Evolutionary conservation across 148 eudicot species (phyloP), one percentile per base, ranked within the genome.

Genomic region (Camellia japonica): DNA sequence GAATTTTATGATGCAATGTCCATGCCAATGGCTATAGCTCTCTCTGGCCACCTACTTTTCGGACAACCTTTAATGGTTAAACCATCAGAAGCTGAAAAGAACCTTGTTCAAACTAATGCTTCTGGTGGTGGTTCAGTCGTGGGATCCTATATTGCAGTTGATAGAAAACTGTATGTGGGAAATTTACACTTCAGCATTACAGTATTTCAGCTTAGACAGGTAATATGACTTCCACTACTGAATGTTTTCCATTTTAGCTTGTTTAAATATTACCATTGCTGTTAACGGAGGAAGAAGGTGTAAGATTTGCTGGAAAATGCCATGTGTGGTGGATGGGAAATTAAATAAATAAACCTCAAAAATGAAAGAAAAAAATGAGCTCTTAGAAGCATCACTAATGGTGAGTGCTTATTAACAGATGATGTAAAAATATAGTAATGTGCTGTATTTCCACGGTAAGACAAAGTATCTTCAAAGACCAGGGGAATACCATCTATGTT

Each of bases 11-110:
- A 94, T 82, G 95, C 84, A 20, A 92, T 94, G 97, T 90, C 97
- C 59, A 98, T 97, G 65, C 99, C 99, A 44, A 94, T 92, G 97
- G 99, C 99, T 73, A 97, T 97, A 77, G 97, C 99, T 66, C 80
- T 97, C 68, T 87, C 97, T 75, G 99, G 99, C 62, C 99, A 91
- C 68, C 89, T 92, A 30, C 90, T 97, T 67, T 88, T 91, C 70
- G 99, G 98, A 62, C 97, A 97, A 75, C 99, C 97, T 79, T 95
- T 96, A 61, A 96, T 96, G 99, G 98, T 96, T 77, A 96, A 96
- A 86, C 99, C 99, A 23, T 96, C 98, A 4, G 99, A 96, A 76
- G 99, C 99, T 64, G 99, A 97, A 82, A 97, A 97, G 92, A 97
- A 97, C 82, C 99, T 97, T 85, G 99, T 94, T 82, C 97, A 90